Base-by-base conservation (phyloP, 805 yeast genomes). In the Candida alai region DNA sequence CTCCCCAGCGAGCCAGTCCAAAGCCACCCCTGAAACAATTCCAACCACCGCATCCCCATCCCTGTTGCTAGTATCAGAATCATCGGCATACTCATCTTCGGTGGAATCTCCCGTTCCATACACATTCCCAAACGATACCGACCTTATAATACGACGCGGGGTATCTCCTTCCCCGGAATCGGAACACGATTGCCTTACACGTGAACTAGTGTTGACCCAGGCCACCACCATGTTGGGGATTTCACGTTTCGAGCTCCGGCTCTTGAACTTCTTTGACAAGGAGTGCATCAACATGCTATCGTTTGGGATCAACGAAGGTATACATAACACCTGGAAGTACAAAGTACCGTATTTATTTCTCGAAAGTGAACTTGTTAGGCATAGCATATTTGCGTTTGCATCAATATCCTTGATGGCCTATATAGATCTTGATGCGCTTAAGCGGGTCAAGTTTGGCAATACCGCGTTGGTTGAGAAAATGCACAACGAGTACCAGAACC, bases 231-330 rank as follows among this genome's bases (percentile, higher is more conserved):
- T 47, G 20, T 37, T 58, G 28, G 19, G 26, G 6, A 29, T 44
- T 6, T 25, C 40, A 1, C 25, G 29, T 13, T 42, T 44, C 27
- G 47, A 42, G 32, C 26, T 40, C 13, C 22, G 39, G 19, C 31
- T 42, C 21, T 15, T 44, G 14, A 38, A 50, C 9, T 60, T 56
- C 34, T 61, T 61, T 45, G 44, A 58, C 24, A 39, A 37, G 30
- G 44, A 47, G 26, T 59, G 67, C 35, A 38, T 58, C 4, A 46
- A 51, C 5, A 31, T 53, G 9, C 52, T 60, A 35, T 45, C 60
- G 5, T 53, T 41, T 39, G 52, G 51, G 6, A 47, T 46, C 22
- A 47, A 51, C 33, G 30, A 36, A 15, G 38, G 27, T 6, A 45
- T 52, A 11, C 51, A 54, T 18, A 30, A 35, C 8, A 44, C 51